Evolutionary conservation across 495 filamentous ascomycete species (phyloP).

Genomic region (Aspergillus bertholletiae): DNA sequence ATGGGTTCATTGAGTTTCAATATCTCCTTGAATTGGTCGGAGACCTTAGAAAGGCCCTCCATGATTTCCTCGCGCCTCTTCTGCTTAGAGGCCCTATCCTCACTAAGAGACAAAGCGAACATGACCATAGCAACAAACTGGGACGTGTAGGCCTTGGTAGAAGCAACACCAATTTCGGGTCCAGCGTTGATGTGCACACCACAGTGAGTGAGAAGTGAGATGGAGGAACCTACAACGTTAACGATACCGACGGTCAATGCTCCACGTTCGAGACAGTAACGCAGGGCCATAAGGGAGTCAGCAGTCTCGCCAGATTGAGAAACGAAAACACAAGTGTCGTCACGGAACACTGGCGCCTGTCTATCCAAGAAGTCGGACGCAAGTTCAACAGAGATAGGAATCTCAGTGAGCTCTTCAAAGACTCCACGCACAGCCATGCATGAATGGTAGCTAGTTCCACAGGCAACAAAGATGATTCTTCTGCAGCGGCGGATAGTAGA

Average conservation of each 20-base stretch:
- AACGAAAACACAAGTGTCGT: slow-evolving; percentile 98
- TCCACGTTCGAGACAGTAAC: slow-evolving; percentile 95
- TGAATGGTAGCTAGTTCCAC: slow-evolving; percentile 95
- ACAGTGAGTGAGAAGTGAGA: slow-evolving; percentile 96
- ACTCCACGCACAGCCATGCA: slow-evolving; percentile 98
- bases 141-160: slow-evolving; percentile 98
- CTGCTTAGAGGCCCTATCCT: slow-evolving; percentile 93
- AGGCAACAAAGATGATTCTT: slow-evolving; percentile 96
- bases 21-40: slow-evolving; percentile 86
- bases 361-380: slow-evolving; percentile 98
- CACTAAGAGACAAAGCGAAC: slow-evolving; percentile 93
- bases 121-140: slow-evolving; percentile 99
- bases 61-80: slow-evolving; percentile 95
- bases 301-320: slow-evolving; percentile 98
- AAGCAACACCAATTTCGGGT: slow-evolving; percentile 97
- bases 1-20: slow-evolving; percentile 87
- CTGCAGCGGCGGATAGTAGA: slow-evolving; percentile 93
- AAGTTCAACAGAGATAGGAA: slow-evolving; percentile 93
- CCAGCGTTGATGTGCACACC: slow-evolving; percentile 99
- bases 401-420: slow-evolving; percentile 97
- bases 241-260: slow-evolving; percentile 97
- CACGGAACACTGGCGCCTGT: slow-evolving; percentile 97
- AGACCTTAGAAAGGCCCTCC: slow-evolving; percentile 82
- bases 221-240: slow-evolving; percentile 96
- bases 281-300: slow-evolving; percentile 95